A percentile compares a stretch with the other conserved stretches of the same genome.
Evolutionary conservation across 345 rosid species (phyloP).

Genomic region (Mangifera indica): DNA sequence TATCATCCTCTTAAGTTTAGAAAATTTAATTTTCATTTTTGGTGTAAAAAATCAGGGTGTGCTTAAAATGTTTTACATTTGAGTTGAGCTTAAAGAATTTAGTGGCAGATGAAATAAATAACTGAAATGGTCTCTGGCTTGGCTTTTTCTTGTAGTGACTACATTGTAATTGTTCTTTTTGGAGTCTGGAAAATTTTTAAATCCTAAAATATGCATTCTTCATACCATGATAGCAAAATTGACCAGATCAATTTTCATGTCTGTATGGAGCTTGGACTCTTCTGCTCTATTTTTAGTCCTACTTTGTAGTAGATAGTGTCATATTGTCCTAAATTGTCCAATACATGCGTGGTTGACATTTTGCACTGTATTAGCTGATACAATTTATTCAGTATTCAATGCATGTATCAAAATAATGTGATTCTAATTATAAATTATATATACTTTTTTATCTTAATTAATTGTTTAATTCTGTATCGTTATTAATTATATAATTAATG

Average conservation of each 20-base stretch:
- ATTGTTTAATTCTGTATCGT: too few relatives aligned
- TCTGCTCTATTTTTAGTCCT: too few relatives aligned
- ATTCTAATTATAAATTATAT: too few relatives aligned
- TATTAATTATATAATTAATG: too few relatives aligned
- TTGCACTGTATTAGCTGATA: too few relatives aligned
- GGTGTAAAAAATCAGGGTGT: background rate
- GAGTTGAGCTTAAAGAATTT: slow-evolving; percentile 2
- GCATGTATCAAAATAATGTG: too few relatives aligned
- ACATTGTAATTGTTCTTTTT: background rate
- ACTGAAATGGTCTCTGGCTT: background rate
- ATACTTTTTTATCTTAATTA: too few relatives aligned
- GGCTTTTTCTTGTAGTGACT: background rate
- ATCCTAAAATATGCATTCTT: background rate
- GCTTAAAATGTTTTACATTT: background rate
- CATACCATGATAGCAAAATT: background rate
- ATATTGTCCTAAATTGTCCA: too few relatives aligned
- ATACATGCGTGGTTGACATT: too few relatives aligned
- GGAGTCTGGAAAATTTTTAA: background rate
- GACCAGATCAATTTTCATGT: background rate
- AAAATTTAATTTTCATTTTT: background rate
- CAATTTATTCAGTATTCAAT: too few relatives aligned
- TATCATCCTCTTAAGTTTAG: background rate
- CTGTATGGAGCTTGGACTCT: too few relatives aligned
- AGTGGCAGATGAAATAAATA: background rate
- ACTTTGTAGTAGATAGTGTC: too few relatives aligned